phyloP scores from a whole-genome alignment of 371 early-diverging fungal species.

The Zopfochytrium polystomum region DNA sequence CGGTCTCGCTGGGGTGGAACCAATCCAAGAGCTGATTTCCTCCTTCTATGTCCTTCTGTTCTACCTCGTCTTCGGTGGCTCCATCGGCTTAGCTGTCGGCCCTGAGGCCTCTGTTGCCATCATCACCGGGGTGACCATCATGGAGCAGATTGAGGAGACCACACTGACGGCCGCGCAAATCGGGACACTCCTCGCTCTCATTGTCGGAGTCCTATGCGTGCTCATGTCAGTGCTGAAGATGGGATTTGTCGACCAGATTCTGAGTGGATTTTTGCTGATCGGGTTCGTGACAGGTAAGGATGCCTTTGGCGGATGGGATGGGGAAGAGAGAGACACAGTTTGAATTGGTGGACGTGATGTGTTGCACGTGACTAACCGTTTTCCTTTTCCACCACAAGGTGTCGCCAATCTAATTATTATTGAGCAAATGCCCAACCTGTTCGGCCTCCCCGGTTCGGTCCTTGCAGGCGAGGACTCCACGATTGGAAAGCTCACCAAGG shows the following conservation, averaged over 20 bases:
- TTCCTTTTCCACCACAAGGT: slow-evolving; percentile 1
- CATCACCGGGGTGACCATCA: slow-evolving; percentile 29
- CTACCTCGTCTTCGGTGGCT: slow-evolving; percentile 35
- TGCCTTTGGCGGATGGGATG: too few relatives aligned
- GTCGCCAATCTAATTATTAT: slow-evolving; percentile 31
- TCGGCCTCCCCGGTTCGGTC: slow-evolving; percentile 17
- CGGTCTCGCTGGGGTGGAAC: slow-evolving; percentile 25
- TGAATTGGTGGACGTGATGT: too few relatives aligned
- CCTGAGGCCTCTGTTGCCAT: slow-evolving; percentile 39
- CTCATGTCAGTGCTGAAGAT: slow-evolving; percentile 23
- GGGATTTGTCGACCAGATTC: slow-evolving; percentile 39
- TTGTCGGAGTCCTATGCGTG: slow-evolving; percentile 28
- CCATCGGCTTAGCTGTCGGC: slow-evolving; percentile 29
- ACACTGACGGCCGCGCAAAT: slow-evolving; percentile 17
- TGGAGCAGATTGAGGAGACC: slow-evolving; percentile 6
- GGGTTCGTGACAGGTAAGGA: slow-evolving; percentile 13
- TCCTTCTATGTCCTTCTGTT: slow-evolving; percentile 31
- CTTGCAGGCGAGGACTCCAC: slow-evolving; percentile 17
- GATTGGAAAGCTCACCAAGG: slow-evolving; percentile 17
- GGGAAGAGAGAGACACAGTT: too few relatives aligned
- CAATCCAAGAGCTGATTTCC: slow-evolving; percentile 27
- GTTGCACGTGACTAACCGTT: too few relatives aligned
- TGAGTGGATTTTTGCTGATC: slow-evolving; percentile 30
- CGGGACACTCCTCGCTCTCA: slow-evolving; percentile 27
- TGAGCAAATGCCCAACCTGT: slow-evolving; percentile 35